A percentile compares a stretch with the other conserved stretches of the same genome.
Evolutionary conservation across 2,329 filamentous ascomycete species (phyloP).

Genomic region (Anthostomella pinea): DNA sequence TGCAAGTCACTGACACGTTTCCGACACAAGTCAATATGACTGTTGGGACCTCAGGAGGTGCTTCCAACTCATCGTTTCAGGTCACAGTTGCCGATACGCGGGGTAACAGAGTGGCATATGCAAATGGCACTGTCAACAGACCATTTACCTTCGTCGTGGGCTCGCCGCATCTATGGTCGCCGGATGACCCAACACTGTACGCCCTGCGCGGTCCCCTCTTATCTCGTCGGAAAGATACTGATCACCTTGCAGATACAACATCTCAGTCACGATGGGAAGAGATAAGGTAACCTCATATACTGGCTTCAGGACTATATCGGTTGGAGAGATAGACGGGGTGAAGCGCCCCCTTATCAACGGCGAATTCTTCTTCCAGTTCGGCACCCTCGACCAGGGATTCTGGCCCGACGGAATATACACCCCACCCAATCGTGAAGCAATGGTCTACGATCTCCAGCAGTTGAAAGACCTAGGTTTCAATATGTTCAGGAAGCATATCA

Average conservation of each 20-base stretch:
- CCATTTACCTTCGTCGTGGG: conserved; percentile 54
- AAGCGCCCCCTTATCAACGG: conserved; percentile 64
- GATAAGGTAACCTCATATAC: conserved; percentile 64
- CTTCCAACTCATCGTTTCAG: conserved; percentile 25
- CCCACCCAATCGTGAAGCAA: conserved; percentile 63
- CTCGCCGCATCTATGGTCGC: conserved; percentile 62
- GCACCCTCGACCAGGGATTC: conserved; percentile 67
- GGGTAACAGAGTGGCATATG: conserved; percentile 41
- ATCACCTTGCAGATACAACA: conserved; percentile 43
- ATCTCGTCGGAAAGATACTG: background rate
- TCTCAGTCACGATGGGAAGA: conserved; percentile 50
- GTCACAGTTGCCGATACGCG: conserved; percentile 35
- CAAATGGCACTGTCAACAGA: conserved; percentile 43
- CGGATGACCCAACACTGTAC: conserved; percentile 61
- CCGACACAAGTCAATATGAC: conserved; percentile 49
- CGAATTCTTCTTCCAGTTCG: conserved; percentile 66
- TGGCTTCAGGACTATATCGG: conserved; percentile 63
- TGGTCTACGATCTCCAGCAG: conserved; percentile 62
- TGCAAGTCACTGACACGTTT: background rate
- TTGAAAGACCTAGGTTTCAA: conserved; percentile 68
- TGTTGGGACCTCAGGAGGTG: conserved; percentile 40
- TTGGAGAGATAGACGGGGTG: conserved; percentile 54
- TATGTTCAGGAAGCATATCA: conserved; percentile 67
- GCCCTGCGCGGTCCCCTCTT: background rate
- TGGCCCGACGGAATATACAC: conserved; percentile 70